A percentile compares a stretch with the other conserved stretches of the same genome.
Conservation (phyloP, 2,329 filamentous ascomycete species). For the Metarhizium humberi region DNA sequence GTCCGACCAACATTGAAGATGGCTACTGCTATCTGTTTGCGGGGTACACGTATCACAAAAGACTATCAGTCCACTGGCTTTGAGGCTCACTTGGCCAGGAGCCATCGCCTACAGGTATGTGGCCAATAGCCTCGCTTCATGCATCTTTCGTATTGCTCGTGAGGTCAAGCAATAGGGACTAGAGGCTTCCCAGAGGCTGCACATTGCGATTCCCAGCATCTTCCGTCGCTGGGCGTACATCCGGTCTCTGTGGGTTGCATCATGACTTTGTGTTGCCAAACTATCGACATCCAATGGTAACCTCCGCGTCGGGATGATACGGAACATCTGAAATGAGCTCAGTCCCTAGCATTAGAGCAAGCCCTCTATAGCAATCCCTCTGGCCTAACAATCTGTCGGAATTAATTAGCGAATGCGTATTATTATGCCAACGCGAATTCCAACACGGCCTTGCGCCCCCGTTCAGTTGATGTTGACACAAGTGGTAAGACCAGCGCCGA, state of each 20-base stretch:
- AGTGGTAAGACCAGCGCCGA: neutral
- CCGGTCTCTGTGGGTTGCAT: neutral
- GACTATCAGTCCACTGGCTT: neutral
- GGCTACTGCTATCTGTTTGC: neutral
- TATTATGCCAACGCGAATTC: neutral
- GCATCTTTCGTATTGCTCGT: neutral
- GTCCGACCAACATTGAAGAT: neutral
- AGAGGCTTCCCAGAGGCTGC: neutral
- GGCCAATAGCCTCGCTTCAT: too few relatives aligned
- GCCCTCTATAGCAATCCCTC: too few relatives aligned
- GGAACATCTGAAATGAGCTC: too few relatives aligned
- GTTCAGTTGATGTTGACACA: neutral
- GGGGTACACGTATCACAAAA: neutral
- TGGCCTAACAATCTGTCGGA: too few relatives aligned
- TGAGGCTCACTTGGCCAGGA: neutral
- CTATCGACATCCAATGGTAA: neutral
- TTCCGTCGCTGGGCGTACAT: neutral
- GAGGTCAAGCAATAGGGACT: neutral
- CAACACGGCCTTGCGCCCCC: neutral
- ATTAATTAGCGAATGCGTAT: too few relatives aligned
- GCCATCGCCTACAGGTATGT: neutral
- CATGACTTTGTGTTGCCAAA: neutral
- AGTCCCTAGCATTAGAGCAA: too few relatives aligned
- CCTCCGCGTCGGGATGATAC: neutral
- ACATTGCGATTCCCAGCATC: neutral